Evolutionary conservation across 139 green algal genomes (phyloP).

Genomic region (Coccomyxa sp.): DNA sequence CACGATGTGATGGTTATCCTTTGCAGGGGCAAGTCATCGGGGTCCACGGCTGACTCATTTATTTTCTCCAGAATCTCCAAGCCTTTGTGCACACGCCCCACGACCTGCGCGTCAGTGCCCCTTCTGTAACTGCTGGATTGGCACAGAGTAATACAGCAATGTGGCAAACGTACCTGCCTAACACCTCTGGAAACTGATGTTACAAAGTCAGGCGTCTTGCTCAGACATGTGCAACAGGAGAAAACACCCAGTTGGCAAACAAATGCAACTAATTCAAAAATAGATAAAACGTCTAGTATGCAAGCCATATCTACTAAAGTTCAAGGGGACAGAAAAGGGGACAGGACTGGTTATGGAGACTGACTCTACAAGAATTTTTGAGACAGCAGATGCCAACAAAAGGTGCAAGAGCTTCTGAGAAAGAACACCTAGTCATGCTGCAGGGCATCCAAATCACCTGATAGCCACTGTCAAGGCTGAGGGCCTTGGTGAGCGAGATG

Average conservation of each 20-base stretch:
- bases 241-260: background rate
- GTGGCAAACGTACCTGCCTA: too few species aligned
- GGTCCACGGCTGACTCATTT: conserved; percentile 24
- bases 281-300: background rate
- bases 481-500: conserved; percentile 37
- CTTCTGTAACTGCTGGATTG: background rate
- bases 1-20: conserved; percentile 10
- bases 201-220: background rate
- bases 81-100: conserved; percentile 46
- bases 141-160: too few species aligned
- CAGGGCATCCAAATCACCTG: conserved; percentile 36
- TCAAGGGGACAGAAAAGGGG: too few species aligned
- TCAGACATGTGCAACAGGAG: background rate
- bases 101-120: conserved; percentile 39
- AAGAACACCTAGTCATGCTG: background rate
- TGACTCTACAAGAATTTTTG: background rate
- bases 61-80: conserved; percentile 41
- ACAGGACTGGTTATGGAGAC: too few species aligned
- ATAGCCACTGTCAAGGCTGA: conserved; percentile 53
- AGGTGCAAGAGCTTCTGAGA: background rate
- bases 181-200: too few species aligned
- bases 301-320: too few species aligned
- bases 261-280: background rate
- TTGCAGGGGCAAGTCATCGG: conserved; percentile 42
- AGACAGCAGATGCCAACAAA: background rate